Evolutionary conservation across 306 rosid genomes (phyloP).

Genomic region (Purshia tridentata): DNA sequence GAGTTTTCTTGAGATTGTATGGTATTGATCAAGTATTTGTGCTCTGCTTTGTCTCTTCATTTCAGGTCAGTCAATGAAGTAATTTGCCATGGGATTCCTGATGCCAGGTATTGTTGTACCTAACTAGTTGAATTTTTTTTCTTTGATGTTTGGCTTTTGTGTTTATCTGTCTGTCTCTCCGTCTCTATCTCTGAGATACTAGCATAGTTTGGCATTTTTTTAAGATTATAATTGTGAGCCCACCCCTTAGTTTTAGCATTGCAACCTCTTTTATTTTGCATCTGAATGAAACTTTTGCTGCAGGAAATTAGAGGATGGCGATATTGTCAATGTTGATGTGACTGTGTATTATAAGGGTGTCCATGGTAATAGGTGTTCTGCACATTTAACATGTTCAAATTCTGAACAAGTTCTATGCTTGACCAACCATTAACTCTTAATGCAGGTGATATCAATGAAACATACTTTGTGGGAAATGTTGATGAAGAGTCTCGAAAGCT

Average conservation of each 20-base stretch:
- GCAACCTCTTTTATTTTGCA: background rate
- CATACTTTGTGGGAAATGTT: constrained; percentile 94
- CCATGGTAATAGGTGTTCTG: constrained; percentile 55
- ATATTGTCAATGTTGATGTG: constrained; percentile 87
- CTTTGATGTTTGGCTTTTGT: background rate
- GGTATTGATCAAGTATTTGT: constrained; percentile 22
- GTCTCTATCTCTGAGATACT: too few relatives aligned
- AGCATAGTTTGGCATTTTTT: background rate
- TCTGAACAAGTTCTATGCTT: background rate
- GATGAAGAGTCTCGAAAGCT: constrained; percentile 76
- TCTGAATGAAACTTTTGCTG: constrained; percentile 22
- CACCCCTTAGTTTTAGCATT: background rate
- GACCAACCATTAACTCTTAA: constrained; percentile 20
- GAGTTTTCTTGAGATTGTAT: constrained; percentile 8
- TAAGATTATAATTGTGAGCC: background rate
- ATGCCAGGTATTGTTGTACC: constrained; percentile 63
- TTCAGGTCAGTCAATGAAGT: constrained; percentile 96
- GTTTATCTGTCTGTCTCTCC: too few relatives aligned
- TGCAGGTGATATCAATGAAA: constrained; percentile 93
- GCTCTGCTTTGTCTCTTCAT: constrained; percentile 20
- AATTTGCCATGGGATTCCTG: constrained; percentile 99
- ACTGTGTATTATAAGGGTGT: constrained; percentile 83
- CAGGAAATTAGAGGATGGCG: constrained; percentile 97
- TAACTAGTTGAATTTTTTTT: background rate
- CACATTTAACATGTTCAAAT: constrained; percentile 1